Base-by-base conservation (phyloP, 1,139 yeast species). In the Suhomyces yuchorum region DNA sequence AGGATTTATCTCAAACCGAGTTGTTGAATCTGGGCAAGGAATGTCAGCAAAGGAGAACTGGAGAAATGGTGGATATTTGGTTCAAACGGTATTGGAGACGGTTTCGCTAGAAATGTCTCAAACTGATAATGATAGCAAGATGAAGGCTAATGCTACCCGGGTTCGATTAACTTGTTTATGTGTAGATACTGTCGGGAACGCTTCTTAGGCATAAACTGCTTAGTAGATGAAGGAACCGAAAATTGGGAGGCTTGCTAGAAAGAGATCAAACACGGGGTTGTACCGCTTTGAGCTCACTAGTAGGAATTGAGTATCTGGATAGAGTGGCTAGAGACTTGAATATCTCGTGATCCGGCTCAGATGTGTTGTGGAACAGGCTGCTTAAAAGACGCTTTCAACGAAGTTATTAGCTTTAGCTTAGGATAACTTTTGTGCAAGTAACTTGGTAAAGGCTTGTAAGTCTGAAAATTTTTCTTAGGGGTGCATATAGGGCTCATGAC, bases 151-250 rank as follows among this genome's bases (percentile, higher is more conserved):
- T 71, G 75, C 65, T 74, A 74, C 71, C 79, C 78, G 50, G 78
- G 78, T 59, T 73, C 76, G 55, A 71, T 66, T 51, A 66, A 57
- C 58, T 59, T 64, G 56, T 56, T 64, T 50, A 64, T 62, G 55
- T 55, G 47, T 46, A 54, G 50, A 50, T 52, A 54, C 62, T 65
- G 76, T 74, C 78, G 80, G 60, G 75, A 61, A 51, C 70, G 71
- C 63, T 74, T 74, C 73, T 73, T 73, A 56, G 74, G 77, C 80
- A 75, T 75, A 71, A 63, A 74, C 49, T 39, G 43, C 49, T 41
- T 28, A 23, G 18, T 11, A 22, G 37, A 30, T 20, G 34, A 19
- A 30, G 47, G 35, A 26, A 34, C 37, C 36, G 39, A 28, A 15
- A 12, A 18, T 32, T 30, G 18, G 26, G n/a, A 14, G 19, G 23